Evolutionary conservation across 1,284 basidiomycete genomes (phyloP).

Genomic region (Phaffia rhodozyma): DNA sequence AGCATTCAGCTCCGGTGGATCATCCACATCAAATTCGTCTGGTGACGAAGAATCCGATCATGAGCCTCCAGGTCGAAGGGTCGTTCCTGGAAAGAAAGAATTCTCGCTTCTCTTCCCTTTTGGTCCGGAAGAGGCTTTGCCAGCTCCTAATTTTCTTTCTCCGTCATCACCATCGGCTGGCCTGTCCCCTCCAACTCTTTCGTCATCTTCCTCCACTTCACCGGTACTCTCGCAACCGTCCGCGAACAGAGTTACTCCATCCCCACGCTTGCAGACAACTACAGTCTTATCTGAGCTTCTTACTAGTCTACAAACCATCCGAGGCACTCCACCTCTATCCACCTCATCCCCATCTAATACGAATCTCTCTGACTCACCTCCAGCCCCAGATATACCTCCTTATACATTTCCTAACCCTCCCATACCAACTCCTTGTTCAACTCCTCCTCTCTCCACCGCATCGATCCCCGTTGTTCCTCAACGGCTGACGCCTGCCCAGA

Average conservation of each 20-base stretch:
- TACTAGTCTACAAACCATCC: conserved; percentile 43
- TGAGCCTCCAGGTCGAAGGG: conserved; percentile 15
- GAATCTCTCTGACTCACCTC: too few species aligned
- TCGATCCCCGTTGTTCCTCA: too few species aligned
- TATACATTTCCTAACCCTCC: too few species aligned
- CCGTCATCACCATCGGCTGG: not conserved
- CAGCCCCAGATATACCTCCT: too few species aligned
- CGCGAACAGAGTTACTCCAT: conserved; percentile 34
- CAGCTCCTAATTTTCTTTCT: conserved; percentile 9
- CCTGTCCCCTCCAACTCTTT: too few species aligned
- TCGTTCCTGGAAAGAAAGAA: conserved; percentile 8
- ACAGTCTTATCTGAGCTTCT: conserved; percentile 42
- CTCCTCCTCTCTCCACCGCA: too few species aligned
- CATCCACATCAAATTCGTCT: too few species aligned
- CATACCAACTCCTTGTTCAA: too few species aligned
- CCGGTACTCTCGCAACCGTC: not conserved
- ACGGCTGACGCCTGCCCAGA: too few species aligned
- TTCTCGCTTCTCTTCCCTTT: conserved; percentile 13
- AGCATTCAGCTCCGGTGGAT: not conserved
- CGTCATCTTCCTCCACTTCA: not conserved
- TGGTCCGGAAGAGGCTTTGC: not conserved
- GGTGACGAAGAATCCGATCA: conserved; percentile 6
- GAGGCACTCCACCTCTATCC: conserved; percentile 36
- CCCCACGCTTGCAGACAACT: conserved; percentile 41
- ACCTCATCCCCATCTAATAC: conserved; percentile 22